phyloP scores from a whole-genome alignment of 1,284 basidiomycete genomes.

The Singerocomus rubriflavus region DNA sequence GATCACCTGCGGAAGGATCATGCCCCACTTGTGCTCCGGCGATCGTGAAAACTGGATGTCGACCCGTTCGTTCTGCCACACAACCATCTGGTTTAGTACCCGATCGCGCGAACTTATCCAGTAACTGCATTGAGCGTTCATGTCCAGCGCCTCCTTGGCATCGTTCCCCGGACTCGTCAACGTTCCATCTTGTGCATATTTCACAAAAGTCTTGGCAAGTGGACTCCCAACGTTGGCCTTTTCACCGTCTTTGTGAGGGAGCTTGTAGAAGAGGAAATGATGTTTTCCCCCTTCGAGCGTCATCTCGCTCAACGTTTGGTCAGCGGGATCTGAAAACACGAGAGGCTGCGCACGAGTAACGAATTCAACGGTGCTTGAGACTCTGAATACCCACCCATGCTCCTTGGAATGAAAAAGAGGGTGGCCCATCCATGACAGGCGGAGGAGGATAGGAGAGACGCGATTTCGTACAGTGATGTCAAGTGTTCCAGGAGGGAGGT shows the following conservation, averaged over 20 bases:
- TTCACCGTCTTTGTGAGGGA: conserved; percentile 96
- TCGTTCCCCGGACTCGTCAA: conserved; percentile 76
- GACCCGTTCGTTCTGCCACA: conserved; percentile 65
- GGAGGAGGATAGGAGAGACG: conserved; percentile 82
- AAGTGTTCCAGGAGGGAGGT: conserved; percentile 60
- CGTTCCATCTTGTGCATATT: conserved; percentile 83
- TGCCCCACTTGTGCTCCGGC: conserved; percentile 64
- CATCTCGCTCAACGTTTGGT: conserved; percentile 51
- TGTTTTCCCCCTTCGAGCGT: conserved; percentile 32
- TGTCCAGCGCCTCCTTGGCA: conserved; percentile 82
- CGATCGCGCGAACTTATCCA: conserved; percentile 96
- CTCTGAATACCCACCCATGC: conserved; percentile 91
- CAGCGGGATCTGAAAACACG: conserved; percentile 59
- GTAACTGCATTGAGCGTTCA: conserved; percentile 96
- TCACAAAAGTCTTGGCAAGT: conserved; percentile 86
- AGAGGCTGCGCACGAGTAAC: conserved; percentile 38
- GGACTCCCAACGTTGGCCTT: conserved; percentile 92
- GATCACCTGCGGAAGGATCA: conserved; percentile 95
- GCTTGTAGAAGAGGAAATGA: conserved; percentile 77
- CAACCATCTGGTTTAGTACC: conserved; percentile 90
- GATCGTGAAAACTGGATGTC: conserved; percentile 46
- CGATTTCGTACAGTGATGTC: conserved; percentile 87
- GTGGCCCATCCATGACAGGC: conserved; percentile 84
- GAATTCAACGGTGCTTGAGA: conserved; percentile 44
- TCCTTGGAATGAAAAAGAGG: conserved; percentile 86